phyloP scores from a whole-genome alignment of 139 green algal species.

The Penium margaritaceum region DNA sequence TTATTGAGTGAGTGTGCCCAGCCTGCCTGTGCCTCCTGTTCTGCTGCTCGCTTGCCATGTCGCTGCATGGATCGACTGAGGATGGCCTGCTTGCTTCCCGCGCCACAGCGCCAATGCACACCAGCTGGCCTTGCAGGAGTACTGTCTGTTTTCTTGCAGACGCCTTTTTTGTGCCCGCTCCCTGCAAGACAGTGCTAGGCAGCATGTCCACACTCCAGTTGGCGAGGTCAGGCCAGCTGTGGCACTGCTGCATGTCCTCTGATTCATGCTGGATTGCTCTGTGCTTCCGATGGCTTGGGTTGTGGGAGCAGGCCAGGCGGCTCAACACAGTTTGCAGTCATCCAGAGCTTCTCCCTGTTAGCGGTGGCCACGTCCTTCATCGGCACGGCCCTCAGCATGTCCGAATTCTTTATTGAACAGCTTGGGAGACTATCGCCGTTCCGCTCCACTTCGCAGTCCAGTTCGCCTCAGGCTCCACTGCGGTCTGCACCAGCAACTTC shows the following conservation, averaged over 20 bases:
- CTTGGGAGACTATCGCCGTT: background rate
- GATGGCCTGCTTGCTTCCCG: background rate
- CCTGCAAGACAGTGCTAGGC: no score
- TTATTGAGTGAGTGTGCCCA: background rate
- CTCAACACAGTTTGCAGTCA: conserved; percentile 33
- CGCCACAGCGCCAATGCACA: no score
- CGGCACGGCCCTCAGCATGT: conserved; percentile 53
- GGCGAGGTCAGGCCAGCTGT: no score
- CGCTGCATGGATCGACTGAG: background rate
- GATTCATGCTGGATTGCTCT: conserved; percentile 1
- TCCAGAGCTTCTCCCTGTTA: conserved; percentile 55
- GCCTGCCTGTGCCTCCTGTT: background rate
- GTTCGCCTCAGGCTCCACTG: no score
- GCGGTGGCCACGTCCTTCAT: conserved; percentile 65
- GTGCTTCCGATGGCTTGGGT: no score
- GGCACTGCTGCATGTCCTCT: no score
- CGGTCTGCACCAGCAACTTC: no score
- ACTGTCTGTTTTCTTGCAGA: no score
- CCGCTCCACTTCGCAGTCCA: no score
- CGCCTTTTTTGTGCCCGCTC: no score
- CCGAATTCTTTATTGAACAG: conserved; percentile 25
- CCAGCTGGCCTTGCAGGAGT: no score
- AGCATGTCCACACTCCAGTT: no score
- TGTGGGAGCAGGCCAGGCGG: conserved; percentile 36
- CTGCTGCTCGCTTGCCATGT: background rate